Percentiles rank a stretch among this genome's conserved stretches.
Evolutionary conservation across 768 basidiomycete species (phyloP).

Genomic region (Lanmaoa pseudosensibilis): DNA sequence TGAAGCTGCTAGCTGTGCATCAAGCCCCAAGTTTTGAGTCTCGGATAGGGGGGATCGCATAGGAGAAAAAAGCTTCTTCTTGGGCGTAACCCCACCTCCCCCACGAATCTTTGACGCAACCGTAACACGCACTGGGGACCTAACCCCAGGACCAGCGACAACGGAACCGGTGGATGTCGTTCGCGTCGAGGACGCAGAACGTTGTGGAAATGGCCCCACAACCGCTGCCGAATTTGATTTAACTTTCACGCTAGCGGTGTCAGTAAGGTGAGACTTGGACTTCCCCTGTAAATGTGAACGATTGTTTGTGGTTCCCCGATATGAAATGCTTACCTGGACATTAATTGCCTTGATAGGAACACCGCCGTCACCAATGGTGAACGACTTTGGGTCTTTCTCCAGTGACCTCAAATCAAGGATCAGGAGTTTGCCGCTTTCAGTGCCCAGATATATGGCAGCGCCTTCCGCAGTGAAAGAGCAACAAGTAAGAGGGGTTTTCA

Average conservation of each 20-base stretch:
- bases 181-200: conserved; percentile 10
- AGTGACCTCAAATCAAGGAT: conserved; percentile 62
- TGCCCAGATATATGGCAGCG: conserved; percentile 63
- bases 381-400: conserved; percentile 60
- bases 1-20: conserved; percentile 8
- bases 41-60: conserved; percentile 27
- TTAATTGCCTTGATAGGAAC: conserved; percentile 51
- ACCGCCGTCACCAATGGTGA: conserved; percentile 50
- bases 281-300: conserved; percentile 13
- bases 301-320: background rate
- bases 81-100: conserved; percentile 22
- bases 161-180: conserved; percentile 2
- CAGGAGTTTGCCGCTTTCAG: conserved; percentile 61
- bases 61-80: conserved; percentile 25
- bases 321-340: conserved; percentile 49
- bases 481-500: conserved; percentile 57
- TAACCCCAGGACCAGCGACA: conserved; percentile 4
- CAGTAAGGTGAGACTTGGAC: conserved; percentile 12
- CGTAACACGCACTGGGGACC: conserved; percentile 22
- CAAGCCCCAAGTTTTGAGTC: conserved; percentile 17
- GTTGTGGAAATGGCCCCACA: conserved; percentile 11
- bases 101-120: conserved; percentile 21
- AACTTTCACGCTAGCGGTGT: conserved; percentile 4
- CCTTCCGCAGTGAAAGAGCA: conserved; percentile 70
- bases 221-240: conserved; percentile 10